Percentiles rank a stretch among this genome's conserved stretches.
These are phyloP conservation scores for Coccomyxa sp. DNA, from an alignment of 139 green algal genomes.

Conservation along the genomic window DNA sequence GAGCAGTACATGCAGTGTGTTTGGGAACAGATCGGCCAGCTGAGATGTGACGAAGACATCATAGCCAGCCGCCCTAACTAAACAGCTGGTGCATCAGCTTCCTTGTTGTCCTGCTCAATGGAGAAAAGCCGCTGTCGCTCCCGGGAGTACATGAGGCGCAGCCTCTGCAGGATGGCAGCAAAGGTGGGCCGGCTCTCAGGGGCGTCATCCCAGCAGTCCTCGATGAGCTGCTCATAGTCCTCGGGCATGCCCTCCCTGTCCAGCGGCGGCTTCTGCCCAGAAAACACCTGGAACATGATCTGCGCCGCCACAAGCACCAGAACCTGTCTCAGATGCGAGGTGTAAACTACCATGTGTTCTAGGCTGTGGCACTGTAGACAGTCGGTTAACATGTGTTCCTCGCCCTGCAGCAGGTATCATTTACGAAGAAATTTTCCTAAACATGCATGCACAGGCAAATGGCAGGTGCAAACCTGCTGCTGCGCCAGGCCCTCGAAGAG, in stretches of 20 bases:
- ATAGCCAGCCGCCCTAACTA: too few relatives aligned
- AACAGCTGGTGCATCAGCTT: too few relatives aligned
- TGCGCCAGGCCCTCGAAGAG: constrained; percentile 29
- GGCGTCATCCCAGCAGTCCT: constrained; percentile 26
- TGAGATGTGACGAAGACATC: too few relatives aligned
- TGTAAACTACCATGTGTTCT: background rate
- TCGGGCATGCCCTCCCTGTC: constrained; percentile 21
- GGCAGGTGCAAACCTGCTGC: constrained; percentile 9
- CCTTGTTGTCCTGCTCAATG: too few relatives aligned
- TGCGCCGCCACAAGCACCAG: background rate
- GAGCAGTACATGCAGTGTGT: too few relatives aligned
- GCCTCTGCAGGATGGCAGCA: background rate
- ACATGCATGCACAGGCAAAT: background rate
- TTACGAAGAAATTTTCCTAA: background rate
- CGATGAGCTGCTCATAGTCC: constrained; percentile 29
- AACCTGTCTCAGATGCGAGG: background rate
- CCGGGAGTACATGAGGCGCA: background rate
- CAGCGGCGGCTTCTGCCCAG: constrained; percentile 8
- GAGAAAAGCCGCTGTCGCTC: background rate
- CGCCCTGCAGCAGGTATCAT: background rate
- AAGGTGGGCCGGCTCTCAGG: background rate
- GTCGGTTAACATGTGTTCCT: background rate
- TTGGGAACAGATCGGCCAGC: too few relatives aligned
- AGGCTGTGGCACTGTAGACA: background rate
- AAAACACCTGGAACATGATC: constrained; percentile 35